A percentile compares a stretch with the other conserved stretches of the same genome.
phyloP scores from a whole-genome alignment of 768 basidiomycete species.

The Leccinellum rugosiceps region DNA sequence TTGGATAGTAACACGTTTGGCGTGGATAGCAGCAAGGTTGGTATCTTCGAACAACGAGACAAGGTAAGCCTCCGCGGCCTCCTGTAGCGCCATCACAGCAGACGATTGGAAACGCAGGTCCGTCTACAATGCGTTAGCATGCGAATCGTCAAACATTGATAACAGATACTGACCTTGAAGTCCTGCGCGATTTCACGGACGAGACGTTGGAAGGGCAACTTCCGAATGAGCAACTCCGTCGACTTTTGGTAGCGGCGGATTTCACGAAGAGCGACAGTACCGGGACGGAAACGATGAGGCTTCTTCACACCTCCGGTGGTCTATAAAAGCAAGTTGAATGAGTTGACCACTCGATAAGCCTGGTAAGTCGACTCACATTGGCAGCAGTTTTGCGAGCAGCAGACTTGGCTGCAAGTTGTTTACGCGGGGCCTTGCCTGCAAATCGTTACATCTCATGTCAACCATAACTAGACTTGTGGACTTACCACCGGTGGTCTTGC shows the following conservation, averaged over 20 bases:
- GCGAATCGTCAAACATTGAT: background rate
- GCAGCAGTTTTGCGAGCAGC: slow-evolving; percentile 45
- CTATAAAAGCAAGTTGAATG: slow-evolving; percentile 28
- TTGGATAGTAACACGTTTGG: slow-evolving; percentile 82
- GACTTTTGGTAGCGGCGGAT: slow-evolving; percentile 88
- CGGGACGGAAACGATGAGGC: slow-evolving; percentile 80
- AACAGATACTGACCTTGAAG: slow-evolving; percentile 64
- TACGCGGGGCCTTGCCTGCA: slow-evolving; percentile 65
- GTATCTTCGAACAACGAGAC: slow-evolving; percentile 79
- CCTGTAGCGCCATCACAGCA: slow-evolving; percentile 22
- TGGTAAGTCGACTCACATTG: no score
- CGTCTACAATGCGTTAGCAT: background rate
- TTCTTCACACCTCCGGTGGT: slow-evolving; percentile 90
- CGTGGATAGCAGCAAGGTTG: slow-evolving; percentile 82
- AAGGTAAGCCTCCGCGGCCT: slow-evolving; percentile 81
- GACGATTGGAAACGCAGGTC: background rate
- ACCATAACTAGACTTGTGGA: background rate
- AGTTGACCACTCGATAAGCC: no score
- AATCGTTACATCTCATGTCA: background rate
- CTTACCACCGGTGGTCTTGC: slow-evolving; percentile 80
- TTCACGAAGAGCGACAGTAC: slow-evolving; percentile 89
- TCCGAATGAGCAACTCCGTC: slow-evolving; percentile 82
- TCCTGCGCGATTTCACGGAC: slow-evolving; percentile 91
- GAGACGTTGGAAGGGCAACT: slow-evolving; percentile 87
- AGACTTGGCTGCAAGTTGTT: slow-evolving; percentile 68